These are phyloP conservation scores for Aspergillus campestris DNA, from an alignment of 495 filamentous ascomycete genomes.

Conservation along the genomic window DNA sequence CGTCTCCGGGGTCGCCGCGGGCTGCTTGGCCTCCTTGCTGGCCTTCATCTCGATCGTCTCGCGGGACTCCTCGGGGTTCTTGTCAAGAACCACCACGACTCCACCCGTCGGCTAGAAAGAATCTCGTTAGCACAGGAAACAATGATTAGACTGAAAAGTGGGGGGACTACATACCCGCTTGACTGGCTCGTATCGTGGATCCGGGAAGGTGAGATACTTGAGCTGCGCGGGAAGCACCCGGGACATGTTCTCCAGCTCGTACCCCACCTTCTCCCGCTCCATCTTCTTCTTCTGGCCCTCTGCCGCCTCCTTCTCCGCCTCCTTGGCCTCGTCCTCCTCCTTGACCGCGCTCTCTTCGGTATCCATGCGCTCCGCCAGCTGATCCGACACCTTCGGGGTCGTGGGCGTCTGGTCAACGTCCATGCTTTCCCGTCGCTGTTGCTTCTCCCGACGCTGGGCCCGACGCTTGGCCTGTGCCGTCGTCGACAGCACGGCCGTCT, in stretches of 20 bases:
- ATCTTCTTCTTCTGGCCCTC: constrained; percentile 66
- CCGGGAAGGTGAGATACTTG: constrained; percentile 85
- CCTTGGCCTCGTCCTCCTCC: constrained; percentile 53
- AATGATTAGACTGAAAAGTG: constrained; percentile 1
- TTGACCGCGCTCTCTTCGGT: constrained; percentile 62
- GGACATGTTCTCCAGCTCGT: constrained; percentile 94
- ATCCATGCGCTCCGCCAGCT: constrained; percentile 77
- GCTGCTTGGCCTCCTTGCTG: constrained; percentile 65
- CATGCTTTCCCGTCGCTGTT: constrained; percentile 73
- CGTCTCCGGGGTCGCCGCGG: constrained; percentile 40
- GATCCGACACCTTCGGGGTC: constrained; percentile 63
- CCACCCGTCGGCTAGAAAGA: constrained; percentile 78
- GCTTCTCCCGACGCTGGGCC: constrained; percentile 64
- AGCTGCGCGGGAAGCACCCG: constrained; percentile 87
- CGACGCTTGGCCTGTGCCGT: constrained; percentile 95
- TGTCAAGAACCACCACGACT: constrained; percentile 84
- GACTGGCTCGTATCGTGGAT: constrained; percentile 84
- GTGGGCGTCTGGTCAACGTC: constrained; percentile 73
- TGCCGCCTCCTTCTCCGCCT: constrained; percentile 52
- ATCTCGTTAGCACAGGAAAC: constrained; percentile 32
- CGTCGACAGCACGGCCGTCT: constrained; percentile 92
- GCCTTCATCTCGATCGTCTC: constrained; percentile 77
- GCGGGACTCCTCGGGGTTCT: constrained; percentile 67
- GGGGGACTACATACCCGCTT: constrained; percentile 64
- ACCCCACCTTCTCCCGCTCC: constrained; percentile 95